Conservation (phyloP, 345 rosid species). For the Aquilaria yunnanensis region DNA sequence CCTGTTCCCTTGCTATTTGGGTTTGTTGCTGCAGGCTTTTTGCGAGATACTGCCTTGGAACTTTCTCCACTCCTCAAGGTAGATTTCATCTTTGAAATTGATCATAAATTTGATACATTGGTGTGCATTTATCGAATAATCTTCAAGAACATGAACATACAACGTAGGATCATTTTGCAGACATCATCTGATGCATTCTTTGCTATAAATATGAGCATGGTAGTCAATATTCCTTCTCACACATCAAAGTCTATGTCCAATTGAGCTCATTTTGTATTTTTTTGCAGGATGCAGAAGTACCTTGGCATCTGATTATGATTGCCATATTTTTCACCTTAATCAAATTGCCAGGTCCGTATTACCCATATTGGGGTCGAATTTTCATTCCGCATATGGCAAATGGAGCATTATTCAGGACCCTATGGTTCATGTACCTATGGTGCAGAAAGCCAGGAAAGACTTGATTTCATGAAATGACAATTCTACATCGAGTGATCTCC, state of each 20-base stretch:
- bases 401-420: conserved; percentile 59
- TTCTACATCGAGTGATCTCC: too few relatives aligned
- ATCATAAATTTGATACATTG: too few relatives aligned
- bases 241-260: too few relatives aligned
- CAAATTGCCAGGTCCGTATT: conserved; percentile 81
- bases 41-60: conserved; percentile 53
- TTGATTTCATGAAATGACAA: neutral
- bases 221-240: too few relatives aligned
- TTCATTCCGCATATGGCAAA: conserved; percentile 79
- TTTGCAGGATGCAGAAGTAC: conserved; percentile 78
- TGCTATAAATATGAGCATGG: too few relatives aligned
- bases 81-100: neutral
- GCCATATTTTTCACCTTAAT: conserved; percentile 51
- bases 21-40: conserved; percentile 43
- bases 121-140: too few relatives aligned
- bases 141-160: neutral
- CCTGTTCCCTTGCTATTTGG: conserved; percentile 71
- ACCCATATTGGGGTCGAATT: conserved; percentile 84
- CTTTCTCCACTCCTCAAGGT: conserved; percentile 78
- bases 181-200: neutral
- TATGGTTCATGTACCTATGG: conserved; percentile 59
- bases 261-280: conserved; percentile 10
- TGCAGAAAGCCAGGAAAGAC: conserved; percentile 38
- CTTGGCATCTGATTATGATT: conserved; percentile 76
- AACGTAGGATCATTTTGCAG: neutral